A percentile compares a stretch with the other conserved stretches of the same genome.
phyloP scores from a whole-genome alignment of 805 yeast genomes.

The Candida golubevii region DNA sequence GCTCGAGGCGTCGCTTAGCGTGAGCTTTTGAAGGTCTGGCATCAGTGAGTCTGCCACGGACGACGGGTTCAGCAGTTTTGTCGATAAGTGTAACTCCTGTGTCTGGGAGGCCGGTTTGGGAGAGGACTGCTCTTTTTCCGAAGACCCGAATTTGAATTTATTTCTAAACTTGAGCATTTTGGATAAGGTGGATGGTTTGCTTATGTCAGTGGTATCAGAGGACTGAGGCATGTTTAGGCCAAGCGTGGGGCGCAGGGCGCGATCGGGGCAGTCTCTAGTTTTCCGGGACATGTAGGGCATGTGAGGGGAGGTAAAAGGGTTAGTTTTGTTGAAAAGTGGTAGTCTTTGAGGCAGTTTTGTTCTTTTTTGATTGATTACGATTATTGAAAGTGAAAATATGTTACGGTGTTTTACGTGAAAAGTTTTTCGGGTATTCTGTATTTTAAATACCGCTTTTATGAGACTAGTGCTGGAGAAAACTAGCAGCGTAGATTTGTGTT shows the following conservation, averaged over 20 bases:
- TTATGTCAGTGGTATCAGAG: background rate
- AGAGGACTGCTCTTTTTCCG: conserved; percentile 14
- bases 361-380: no score
- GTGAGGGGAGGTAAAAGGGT: no score
- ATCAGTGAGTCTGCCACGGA: conserved; percentile 7
- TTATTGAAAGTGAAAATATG: no score
- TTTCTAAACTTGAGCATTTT: conserved; percentile 30
- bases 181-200: background rate
- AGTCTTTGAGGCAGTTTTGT: no score
- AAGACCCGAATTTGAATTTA: conserved; percentile 25
- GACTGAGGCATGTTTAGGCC: background rate
- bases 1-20: conserved; percentile 6
- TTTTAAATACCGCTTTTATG: no score
- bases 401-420: no score
- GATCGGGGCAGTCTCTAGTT: no score
- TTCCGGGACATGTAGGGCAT: background rate
- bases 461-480: no score
- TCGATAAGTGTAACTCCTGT: background rate
- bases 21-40: conserved; percentile 10
- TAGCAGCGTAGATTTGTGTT: no score
- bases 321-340: no score
- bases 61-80: conserved; percentile 3
- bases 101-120: background rate
- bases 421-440: no score
- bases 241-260: background rate